Evolutionary conservation across 176 grass and related monocot species (phyloP).

Genomic region (Thinopyrum elongatum): DNA sequence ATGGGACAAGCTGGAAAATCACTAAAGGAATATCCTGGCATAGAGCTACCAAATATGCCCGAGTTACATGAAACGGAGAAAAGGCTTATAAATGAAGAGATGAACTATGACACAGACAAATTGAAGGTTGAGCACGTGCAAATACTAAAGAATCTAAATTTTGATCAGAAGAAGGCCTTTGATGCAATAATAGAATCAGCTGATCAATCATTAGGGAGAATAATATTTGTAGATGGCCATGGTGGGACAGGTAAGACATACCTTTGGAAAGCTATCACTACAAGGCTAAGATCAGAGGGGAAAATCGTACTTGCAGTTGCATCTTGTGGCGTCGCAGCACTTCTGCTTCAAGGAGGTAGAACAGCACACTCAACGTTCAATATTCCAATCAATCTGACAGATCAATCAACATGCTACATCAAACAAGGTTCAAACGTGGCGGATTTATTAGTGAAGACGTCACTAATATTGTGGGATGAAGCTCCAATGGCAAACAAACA

Average conservation of each 20-base stretch:
- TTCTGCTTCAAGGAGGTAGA: constrained; percentile 19
- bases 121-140: background rate
- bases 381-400: background rate
- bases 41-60: background rate
- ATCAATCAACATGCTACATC: background rate
- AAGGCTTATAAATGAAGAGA: background rate
- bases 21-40: background rate
- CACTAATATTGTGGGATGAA: constrained; percentile 4
- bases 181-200: constrained; percentile 16
- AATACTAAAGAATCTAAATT: background rate
- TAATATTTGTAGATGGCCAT: background rate
- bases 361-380: constrained; percentile 10
- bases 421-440: background rate
- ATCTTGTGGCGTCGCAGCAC: background rate
- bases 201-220: constrained; percentile 3
- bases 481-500: constrained; percentile 12
- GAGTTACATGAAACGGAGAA: background rate
- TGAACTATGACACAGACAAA: constrained; percentile 9
- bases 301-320: constrained; percentile 14
- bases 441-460: background rate
- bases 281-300: background rate
- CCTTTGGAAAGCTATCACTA: constrained; percentile 12
- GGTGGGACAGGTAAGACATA: constrained; percentile 20
- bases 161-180: background rate
- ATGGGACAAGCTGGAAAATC: constrained; percentile 1